Evolutionary conservation across 2,329 filamentous ascomycete genomes (phyloP).

Genomic region (Ophiostoma triangulosporum): DNA sequence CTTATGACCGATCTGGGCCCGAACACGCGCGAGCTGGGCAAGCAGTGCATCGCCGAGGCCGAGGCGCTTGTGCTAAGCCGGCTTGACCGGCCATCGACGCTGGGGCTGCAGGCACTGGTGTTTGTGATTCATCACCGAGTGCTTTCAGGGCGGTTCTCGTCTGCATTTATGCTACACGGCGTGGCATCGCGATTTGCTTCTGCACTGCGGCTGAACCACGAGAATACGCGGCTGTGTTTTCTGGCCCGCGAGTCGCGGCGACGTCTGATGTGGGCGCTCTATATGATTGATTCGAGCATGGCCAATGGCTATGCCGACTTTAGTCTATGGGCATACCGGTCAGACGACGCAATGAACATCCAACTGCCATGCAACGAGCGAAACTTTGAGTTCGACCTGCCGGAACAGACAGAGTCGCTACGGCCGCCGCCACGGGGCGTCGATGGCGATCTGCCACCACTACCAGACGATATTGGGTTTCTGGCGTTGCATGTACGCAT

Average conservation of each 20-base stretch:
- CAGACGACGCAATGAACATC: conserved; percentile 27
- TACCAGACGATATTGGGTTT: conserved; percentile 41
- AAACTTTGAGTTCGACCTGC: conserved; percentile 43
- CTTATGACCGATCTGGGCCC: conserved; percentile 40
- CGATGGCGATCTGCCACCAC: conserved; percentile 28
- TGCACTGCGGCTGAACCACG: conserved; percentile 35
- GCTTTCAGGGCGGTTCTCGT: conserved; percentile 30
- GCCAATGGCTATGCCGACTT: conserved; percentile 33
- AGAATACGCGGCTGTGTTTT: conserved; percentile 31
- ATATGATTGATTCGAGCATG: conserved; percentile 33
- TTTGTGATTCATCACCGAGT: conserved; percentile 35
- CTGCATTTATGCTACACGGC: conserved; percentile 34
- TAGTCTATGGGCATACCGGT: conserved; percentile 28
- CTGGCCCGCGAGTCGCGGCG: conserved; percentile 31
- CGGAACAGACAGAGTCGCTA: conserved; percentile 40
- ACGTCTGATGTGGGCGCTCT: conserved; percentile 35
- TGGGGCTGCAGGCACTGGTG: conserved; percentile 36
- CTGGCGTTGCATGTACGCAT: conserved; percentile 43
- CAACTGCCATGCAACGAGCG: conserved; percentile 37
- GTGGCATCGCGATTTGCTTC: conserved; percentile 33
- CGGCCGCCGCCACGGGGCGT: conserved; percentile 28
- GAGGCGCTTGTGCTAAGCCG: conserved; percentile 38
- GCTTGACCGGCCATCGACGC: conserved; percentile 41
- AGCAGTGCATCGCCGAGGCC: conserved; percentile 40
- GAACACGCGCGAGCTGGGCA: conserved; percentile 37